These are phyloP conservation scores for Cladosporium colombiae DNA, from an alignment of 2,329 filamentous ascomycete genomes.

Conservation along the genomic window DNA sequence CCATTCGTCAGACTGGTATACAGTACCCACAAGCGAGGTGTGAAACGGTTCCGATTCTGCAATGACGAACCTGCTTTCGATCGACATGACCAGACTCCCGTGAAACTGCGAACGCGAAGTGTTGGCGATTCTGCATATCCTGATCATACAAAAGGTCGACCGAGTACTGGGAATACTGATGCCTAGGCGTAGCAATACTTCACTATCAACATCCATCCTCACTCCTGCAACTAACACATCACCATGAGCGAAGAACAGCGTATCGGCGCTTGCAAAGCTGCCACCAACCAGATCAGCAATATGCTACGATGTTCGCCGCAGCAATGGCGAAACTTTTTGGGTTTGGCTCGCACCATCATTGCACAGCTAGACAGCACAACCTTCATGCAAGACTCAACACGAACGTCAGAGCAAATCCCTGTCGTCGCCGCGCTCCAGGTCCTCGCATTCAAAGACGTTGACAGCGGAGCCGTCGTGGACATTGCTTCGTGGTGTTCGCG, in stretches of 20 bases:
- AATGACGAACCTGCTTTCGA: not conserved
- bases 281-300: conserved; percentile 36
- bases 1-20: not conserved
- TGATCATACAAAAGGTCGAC: not conserved
- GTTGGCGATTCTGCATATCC: not conserved
- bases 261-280: conserved; percentile 34
- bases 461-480: conserved; percentile 48
- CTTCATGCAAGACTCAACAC: conserved; percentile 41
- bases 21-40: conserved; percentile 1
- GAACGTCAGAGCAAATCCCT: conserved; percentile 43
- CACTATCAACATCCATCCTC: not conserved
- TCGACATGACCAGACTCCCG: not conserved
- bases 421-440: conserved; percentile 50
- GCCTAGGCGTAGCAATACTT: not conserved
- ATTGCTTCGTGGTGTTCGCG: conserved; percentile 53
- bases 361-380: conserved; percentile 41
- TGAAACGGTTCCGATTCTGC: not conserved
- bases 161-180: not conserved
- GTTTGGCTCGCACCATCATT: conserved; percentile 42
- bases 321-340: conserved; percentile 30
- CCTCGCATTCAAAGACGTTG: conserved; percentile 52
- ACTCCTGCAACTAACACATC: not conserved
- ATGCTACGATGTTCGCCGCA: conserved; percentile 38
- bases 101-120: conserved; percentile 10
- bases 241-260: conserved; percentile 34